Percentiles rank a stretch among this genome's conserved stretches.
These are phyloP conservation scores for Xylaria bambusicola DNA, from an alignment of 495 filamentous ascomycete species.

Conservation along the genomic window DNA sequence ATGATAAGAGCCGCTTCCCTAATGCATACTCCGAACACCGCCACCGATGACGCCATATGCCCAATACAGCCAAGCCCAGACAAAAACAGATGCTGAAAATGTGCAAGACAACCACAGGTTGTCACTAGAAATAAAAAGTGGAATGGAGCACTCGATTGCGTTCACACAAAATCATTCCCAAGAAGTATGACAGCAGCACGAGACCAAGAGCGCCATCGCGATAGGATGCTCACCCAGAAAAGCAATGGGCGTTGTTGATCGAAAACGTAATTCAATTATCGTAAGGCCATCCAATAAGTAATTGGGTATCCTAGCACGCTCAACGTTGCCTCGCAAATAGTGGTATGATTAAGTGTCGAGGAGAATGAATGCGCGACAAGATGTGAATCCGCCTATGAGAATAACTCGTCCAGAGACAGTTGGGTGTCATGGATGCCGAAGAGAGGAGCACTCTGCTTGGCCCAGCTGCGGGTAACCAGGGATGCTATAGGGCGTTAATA, in stretches of 20 bases:
- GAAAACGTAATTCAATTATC: conserved; percentile 30
- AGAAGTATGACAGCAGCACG: neutral
- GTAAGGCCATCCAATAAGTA: conserved; percentile 35
- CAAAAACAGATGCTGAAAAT: conserved; percentile 8
- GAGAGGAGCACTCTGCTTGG: conserved; percentile 67
- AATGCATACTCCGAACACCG: conserved; percentile 21
- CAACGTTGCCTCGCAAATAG: conserved; percentile 23
- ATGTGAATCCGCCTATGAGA: conserved; percentile 22
- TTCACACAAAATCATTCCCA: neutral
- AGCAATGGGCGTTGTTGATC: conserved; percentile 24
- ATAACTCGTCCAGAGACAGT: conserved; percentile 45
- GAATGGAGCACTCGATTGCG: neutral
- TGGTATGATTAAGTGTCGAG: conserved; percentile 23
- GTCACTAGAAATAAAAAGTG: conserved; percentile 9
- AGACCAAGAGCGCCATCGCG: neutral
- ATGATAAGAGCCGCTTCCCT: conserved; percentile 16
- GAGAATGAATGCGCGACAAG: neutral
- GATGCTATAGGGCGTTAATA: conserved; percentile 63
- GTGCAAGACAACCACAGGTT: conserved; percentile 10
- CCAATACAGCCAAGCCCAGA: conserved; percentile 13
- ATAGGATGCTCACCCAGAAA: conserved; percentile 9
- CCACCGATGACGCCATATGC: conserved; percentile 18
- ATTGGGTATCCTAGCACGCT: conserved; percentile 30
- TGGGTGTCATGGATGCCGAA: conserved; percentile 46
- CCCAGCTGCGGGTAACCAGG: conserved; percentile 88